Evolutionary conservation across 495 filamentous ascomycete genomes (phyloP).

Genomic region (Hypoxylon lienhwacheense): DNA sequence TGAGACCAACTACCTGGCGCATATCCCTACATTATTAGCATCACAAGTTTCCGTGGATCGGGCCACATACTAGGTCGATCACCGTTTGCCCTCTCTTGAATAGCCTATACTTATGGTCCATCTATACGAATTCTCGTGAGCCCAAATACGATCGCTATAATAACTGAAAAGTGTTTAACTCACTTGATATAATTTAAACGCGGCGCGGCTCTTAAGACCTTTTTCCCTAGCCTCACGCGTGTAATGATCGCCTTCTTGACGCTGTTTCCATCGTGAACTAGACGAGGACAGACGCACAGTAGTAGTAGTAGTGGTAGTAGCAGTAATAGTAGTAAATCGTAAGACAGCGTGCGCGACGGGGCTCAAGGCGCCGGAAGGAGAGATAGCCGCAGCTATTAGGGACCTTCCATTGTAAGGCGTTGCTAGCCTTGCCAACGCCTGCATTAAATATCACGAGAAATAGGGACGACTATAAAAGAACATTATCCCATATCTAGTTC

Average conservation of each 20-base stretch:
- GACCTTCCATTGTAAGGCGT: constrained; percentile 35
- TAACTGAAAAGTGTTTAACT: background rate
- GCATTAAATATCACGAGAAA: constrained; percentile 22
- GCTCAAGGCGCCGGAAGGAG: background rate
- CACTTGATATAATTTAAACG: constrained; percentile 87
- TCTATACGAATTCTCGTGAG: constrained; percentile 46
- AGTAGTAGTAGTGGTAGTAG: no score
- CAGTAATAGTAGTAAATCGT: no score
- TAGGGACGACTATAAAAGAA: constrained; percentile 6
- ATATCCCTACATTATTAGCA: constrained; percentile 65
- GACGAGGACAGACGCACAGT: constrained; percentile 61
- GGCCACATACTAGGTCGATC: constrained; percentile 72
- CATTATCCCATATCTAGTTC: constrained; percentile 26
- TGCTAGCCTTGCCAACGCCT: constrained; percentile 22
- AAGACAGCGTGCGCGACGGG: background rate
- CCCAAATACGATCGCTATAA: background rate
- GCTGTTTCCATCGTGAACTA: constrained; percentile 77
- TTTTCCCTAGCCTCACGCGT: constrained; percentile 70
- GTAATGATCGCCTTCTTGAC: constrained; percentile 72
- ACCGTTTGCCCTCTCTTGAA: constrained; percentile 82
- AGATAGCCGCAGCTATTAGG: constrained; percentile 9
- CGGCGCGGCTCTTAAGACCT: constrained; percentile 83
- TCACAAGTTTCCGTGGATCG: background rate
- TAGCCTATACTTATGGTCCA: constrained; percentile 76
- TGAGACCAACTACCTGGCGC: constrained; percentile 96